A percentile compares a stretch with the other conserved stretches of the same genome.
Evolutionary conservation across 1,284 basidiomycete species (phyloP).

Genomic region (Ganoderma boninense): DNA sequence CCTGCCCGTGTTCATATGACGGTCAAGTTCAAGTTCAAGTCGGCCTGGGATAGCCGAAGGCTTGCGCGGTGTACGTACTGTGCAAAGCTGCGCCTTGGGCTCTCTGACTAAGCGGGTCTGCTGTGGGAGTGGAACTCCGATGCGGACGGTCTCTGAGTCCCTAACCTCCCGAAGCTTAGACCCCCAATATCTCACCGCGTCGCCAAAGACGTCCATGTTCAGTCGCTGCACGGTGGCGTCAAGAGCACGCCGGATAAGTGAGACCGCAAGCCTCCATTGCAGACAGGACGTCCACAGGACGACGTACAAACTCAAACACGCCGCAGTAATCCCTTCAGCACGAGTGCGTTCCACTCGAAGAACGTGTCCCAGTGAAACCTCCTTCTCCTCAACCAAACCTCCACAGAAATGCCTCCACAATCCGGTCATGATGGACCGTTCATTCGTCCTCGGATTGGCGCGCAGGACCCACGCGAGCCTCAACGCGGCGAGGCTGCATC

Average conservation of each 20-base stretch:
- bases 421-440: not conserved
- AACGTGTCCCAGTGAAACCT: not conserved
- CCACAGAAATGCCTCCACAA: no score
- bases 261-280: constrained; percentile 1
- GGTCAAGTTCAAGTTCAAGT: no score
- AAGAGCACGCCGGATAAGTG: not conserved
- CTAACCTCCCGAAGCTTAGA: not conserved
- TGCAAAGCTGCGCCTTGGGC: not conserved
- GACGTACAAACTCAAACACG: constrained; percentile 24
- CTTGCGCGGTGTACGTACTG: not conserved
- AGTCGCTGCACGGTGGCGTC: not conserved
- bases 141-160: no score
- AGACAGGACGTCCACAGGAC: constrained; percentile 2
- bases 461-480: not conserved
- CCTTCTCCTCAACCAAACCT: not conserved
- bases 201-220: not conserved
- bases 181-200: not conserved
- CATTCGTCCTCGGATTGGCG: not conserved
- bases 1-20: no score
- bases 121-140: not conserved
- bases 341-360: not conserved
- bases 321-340: not conserved
- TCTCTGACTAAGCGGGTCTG: not conserved
- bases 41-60: no score
- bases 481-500: not conserved